A percentile compares a stretch with the other conserved stretches of the same genome.
Evolutionary conservation across 73 alveolate genomes (phyloP).

Genomic region (Paramecium biaurelia): DNA sequence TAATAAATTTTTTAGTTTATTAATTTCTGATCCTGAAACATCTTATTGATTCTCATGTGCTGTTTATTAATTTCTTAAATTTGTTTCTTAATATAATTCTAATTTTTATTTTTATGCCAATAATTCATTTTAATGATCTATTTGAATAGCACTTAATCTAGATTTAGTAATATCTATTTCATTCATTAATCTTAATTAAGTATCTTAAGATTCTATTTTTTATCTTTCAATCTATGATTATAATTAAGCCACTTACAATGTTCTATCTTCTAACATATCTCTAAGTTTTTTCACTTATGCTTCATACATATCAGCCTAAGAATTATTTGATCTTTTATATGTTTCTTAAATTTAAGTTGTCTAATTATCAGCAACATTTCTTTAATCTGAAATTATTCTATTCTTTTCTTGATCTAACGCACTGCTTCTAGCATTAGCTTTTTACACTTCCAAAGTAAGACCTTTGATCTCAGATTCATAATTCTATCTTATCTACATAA

Average conservation of each 20-base stretch:
- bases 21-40: neutral
- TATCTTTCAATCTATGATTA: constrained; percentile 18
- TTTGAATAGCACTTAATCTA: constrained; percentile 41
- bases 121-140: constrained; percentile 27
- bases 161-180: neutral
- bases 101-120: neutral
- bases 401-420: neutral
- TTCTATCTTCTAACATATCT: constrained; percentile 35
- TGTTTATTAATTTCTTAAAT: neutral
- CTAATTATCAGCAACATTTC: neutral
- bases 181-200: constrained; percentile 44
- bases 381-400: neutral
- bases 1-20: neutral
- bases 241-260: neutral
- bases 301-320: constrained; percentile 37
- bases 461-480: constrained; percentile 34
- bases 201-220: neutral
- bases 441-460: neutral
- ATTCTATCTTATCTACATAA: constrained; percentile 16
- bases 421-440: neutral
- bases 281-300: constrained; percentile 5
- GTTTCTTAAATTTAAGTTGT: neutral
- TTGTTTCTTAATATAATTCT: constrained; percentile 11
- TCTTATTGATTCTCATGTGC: constrained; percentile 44
- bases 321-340: neutral